Evolutionary conservation across 495 filamentous ascomycete genomes (phyloP).

Genomic region (Lentithecium fluviatile): DNA sequence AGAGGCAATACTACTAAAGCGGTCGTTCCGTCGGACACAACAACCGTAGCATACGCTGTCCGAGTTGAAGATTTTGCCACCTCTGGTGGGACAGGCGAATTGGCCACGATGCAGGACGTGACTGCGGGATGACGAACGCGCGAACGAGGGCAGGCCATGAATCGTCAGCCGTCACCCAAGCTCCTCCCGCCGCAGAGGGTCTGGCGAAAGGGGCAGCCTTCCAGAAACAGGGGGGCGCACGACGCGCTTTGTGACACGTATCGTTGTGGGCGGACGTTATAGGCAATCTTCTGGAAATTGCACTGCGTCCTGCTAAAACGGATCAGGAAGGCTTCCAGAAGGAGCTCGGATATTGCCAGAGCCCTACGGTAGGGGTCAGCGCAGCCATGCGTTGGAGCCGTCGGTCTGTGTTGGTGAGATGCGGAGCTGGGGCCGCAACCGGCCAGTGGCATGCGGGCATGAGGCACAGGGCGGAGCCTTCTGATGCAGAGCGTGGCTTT

Average conservation of each 20-base stretch:
- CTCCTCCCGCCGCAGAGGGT: background rate
- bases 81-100: background rate
- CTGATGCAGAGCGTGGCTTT: slow-evolving; percentile 27
- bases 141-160: slow-evolving; percentile 1
- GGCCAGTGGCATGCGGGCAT: slow-evolving; percentile 22
- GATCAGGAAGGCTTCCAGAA: slow-evolving; percentile 31
- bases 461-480: slow-evolving; percentile 13
- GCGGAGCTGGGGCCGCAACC: slow-evolving; percentile 21
- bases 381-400: slow-evolving; percentile 14
- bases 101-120: slow-evolving; percentile 9
- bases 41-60: too few relatives aligned
- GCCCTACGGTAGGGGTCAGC: slow-evolving; percentile 29
- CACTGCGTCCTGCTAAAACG: slow-evolving; percentile 18
- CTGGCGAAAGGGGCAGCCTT: slow-evolving; percentile 26
- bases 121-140: slow-evolving; percentile 16
- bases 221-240: slow-evolving; percentile 28
- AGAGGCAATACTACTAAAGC: too few relatives aligned
- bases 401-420: slow-evolving; percentile 10
- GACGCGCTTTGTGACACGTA: slow-evolving; percentile 18
- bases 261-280: background rate
- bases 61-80: too few relatives aligned
- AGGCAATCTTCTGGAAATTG: slow-evolving; percentile 39
- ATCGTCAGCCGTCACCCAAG: background rate
- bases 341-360: slow-evolving; percentile 30
- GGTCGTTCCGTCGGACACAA: too few relatives aligned